Conservation (phyloP, 23 red algal species). For the Pyropia haitanensis region DNA sequence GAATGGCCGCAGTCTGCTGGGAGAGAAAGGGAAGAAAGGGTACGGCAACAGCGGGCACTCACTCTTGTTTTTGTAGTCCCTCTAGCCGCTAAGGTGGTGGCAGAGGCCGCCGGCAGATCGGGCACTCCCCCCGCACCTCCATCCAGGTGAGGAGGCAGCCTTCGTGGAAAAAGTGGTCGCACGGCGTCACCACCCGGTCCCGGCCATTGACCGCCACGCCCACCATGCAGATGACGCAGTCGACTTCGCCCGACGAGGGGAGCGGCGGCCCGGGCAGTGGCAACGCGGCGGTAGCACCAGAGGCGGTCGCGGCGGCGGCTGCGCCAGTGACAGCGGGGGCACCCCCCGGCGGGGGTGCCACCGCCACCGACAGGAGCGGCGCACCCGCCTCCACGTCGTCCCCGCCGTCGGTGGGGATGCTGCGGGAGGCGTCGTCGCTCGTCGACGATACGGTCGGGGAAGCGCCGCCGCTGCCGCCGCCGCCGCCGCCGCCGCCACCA, state of each 20-base stretch:
- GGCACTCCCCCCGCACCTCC: slow-evolving; percentile 63
- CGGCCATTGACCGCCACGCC: slow-evolving; percentile 27
- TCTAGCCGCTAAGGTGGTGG: slow-evolving; percentile 36
- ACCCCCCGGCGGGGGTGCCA: not conserved
- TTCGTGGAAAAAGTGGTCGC: slow-evolving; percentile 76
- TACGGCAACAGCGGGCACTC: too few relatives aligned
- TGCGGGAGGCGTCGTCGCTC: slow-evolving; percentile 23
- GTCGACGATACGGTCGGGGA: not conserved
- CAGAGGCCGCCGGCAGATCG: slow-evolving; percentile 51
- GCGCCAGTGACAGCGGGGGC: not conserved
- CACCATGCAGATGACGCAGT: slow-evolving; percentile 83
- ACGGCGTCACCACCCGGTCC: slow-evolving; percentile 71
- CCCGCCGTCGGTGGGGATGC: slow-evolving; percentile 2
- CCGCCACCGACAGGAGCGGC: slow-evolving; percentile 7
- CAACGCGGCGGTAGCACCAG: not conserved
- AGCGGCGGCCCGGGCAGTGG: slow-evolving; percentile 1
- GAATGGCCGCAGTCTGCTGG: too few relatives aligned
- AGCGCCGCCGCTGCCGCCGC: too few relatives aligned
- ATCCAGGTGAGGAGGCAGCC: slow-evolving; percentile 73
- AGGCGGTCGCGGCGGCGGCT: not conserved
- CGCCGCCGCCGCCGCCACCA: too few relatives aligned
- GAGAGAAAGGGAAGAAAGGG: too few relatives aligned
- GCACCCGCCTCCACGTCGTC: not conserved
- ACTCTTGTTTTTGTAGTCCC: not conserved
- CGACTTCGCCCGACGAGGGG: slow-evolving; percentile 10